Evolutionary conservation across 768 basidiomycete genomes (phyloP).

Genomic region (Lactifluus echinatus): DNA sequence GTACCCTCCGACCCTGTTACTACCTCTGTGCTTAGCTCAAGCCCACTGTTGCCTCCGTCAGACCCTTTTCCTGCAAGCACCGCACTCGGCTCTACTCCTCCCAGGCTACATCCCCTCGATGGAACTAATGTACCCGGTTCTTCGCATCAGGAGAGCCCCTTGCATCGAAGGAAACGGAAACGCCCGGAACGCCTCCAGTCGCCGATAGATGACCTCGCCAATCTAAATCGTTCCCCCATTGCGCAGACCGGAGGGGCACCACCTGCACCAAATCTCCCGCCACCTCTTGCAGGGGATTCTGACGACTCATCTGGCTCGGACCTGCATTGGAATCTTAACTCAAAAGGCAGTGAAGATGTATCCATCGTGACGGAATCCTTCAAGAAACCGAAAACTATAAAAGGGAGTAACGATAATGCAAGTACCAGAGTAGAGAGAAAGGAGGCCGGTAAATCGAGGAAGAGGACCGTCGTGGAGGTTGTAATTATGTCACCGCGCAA

Average conservation of each 20-base stretch:
- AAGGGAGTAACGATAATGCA: slow-evolving; percentile 10
- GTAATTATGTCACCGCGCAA: slow-evolving; percentile 22
- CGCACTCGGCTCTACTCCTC: slow-evolving; percentile 1
- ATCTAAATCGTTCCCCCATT: not conserved
- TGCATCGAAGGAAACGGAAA: slow-evolving; percentile 20
- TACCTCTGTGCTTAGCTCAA: slow-evolving; percentile 22
- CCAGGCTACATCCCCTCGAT: slow-evolving; percentile 4
- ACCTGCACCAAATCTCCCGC: slow-evolving; percentile 5
- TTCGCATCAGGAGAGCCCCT: not conserved
- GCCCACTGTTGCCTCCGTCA: slow-evolving; percentile 24
- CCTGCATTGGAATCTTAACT: not conserved
- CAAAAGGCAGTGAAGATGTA: slow-evolving; percentile 17
- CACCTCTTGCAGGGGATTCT: not conserved
- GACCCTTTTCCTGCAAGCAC: slow-evolving; percentile 22
- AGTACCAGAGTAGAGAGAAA: slow-evolving; percentile 4
- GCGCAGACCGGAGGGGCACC: not conserved
- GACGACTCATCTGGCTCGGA: not conserved
- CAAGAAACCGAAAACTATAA: slow-evolving; percentile 12
- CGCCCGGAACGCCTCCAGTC: not conserved
- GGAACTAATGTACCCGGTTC: slow-evolving; percentile 5
- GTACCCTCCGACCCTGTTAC: slow-evolving; percentile 20
- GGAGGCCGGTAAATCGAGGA: not conserved
- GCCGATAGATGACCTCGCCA: not conserved
- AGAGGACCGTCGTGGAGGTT: slow-evolving; percentile 21
- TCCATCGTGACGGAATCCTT: slow-evolving; percentile 14